Conservation (phyloP, 225 moss, liverwort and hornwort species). For the Takakia lepidozioides region DNA sequence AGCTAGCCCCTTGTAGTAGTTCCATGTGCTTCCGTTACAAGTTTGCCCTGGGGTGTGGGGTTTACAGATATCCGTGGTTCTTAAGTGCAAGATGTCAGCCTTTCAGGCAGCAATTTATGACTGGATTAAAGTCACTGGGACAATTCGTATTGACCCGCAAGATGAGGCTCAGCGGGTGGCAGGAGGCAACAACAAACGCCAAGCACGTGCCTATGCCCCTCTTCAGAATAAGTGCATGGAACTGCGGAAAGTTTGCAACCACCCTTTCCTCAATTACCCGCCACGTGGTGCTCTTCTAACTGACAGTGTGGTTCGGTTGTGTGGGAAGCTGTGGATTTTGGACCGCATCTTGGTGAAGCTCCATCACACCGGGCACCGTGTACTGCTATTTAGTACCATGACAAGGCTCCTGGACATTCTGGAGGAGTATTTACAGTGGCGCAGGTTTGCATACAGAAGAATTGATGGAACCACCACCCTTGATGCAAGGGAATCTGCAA, state of each 20-base stretch:
- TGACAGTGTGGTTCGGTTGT: constrained; percentile 55
- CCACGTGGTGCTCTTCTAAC: constrained; percentile 64
- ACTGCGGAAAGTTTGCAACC: constrained; percentile 95
- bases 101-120: constrained; percentile 97
- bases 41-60: neutral
- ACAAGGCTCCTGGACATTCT: constrained; percentile 88
- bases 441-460: constrained; percentile 79
- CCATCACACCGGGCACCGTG: constrained; percentile 89
- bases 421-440: constrained; percentile 90
- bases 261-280: constrained; percentile 89
- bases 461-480: constrained; percentile 97
- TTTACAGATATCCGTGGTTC: constrained; percentile 79
- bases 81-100: constrained; percentile 97
- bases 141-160: constrained; percentile 86
- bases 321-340: constrained; percentile 93
- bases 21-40: too few relatives aligned
- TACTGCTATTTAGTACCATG: constrained; percentile 97
- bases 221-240: constrained; percentile 99
- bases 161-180: constrained; percentile 92
- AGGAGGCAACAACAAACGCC: constrained; percentile 88
- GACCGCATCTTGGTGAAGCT: constrained; percentile 91
- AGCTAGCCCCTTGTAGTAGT: too few relatives aligned
- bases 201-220: constrained; percentile 85
- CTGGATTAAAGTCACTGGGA: constrained; percentile 96
- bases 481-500: constrained; percentile 89